phyloP scores from a whole-genome alignment of 75 land plant species.

The Sequoiadendron giganteum region DNA sequence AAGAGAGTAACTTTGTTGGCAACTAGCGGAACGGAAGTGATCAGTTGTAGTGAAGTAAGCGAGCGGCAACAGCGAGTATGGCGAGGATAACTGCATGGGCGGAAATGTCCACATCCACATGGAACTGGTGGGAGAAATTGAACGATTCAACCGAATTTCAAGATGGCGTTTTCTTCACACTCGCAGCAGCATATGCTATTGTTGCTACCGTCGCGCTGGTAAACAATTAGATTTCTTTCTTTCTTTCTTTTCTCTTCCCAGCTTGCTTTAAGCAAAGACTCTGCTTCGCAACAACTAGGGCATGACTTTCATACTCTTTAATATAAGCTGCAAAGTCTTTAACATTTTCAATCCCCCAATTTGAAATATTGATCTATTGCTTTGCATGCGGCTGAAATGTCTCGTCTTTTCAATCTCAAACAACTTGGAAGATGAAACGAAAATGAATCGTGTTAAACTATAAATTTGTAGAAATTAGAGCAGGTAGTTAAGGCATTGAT shows the following conservation, averaged over 20 bases:
- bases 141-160: constrained; percentile 72
- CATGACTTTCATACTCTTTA: background rate
- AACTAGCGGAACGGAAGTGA: too few species aligned
- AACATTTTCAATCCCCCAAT: background rate
- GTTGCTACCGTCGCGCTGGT: constrained; percentile 83
- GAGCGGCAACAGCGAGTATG: background rate
- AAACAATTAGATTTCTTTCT: background rate
- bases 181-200: constrained; percentile 72
- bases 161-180: constrained; percentile 80
- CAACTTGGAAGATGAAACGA: background rate
- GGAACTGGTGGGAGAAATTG: constrained; percentile 71
- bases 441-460: background rate
- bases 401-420: background rate
- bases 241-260: background rate
- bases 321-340: background rate
- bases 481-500: background rate
- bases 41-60: too few species aligned
- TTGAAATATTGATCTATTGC: background rate
- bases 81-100: background rate
- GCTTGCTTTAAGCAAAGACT: background rate
- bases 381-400: background rate
- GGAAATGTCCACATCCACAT: background rate
- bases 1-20: too few species aligned
- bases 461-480: background rate
- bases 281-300: background rate